Conservation (phyloP, 352 stramenopile species). For the Globisporangium radiosum region DNA sequence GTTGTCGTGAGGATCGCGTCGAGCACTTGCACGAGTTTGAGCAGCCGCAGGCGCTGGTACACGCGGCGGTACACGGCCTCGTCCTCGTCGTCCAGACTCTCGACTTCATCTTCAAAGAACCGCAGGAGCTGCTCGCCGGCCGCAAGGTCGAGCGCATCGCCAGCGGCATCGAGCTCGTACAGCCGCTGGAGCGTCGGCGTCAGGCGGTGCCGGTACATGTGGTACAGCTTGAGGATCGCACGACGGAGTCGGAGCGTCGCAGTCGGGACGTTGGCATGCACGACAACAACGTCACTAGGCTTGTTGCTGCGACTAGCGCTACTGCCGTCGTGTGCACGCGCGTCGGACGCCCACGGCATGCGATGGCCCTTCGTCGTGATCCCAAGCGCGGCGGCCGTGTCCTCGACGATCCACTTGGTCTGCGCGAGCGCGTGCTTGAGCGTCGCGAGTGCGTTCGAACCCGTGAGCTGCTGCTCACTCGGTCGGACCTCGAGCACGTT, state of each 20-base stretch:
- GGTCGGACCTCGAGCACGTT: slow-evolving; percentile 3
- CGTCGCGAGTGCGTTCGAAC: slow-evolving; percentile 20
- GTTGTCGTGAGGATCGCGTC: slow-evolving; percentile 56
- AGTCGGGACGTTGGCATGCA: slow-evolving; percentile 43
- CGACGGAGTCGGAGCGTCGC: slow-evolving; percentile 42
- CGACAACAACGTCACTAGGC: slow-evolving; percentile 22
- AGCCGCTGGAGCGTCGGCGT: slow-evolving; percentile 48
- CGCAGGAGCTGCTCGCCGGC: slow-evolving; percentile 32
- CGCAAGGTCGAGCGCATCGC: slow-evolving; percentile 27
- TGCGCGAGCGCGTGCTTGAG: slow-evolving; percentile 31
- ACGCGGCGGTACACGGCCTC: slow-evolving; percentile 38
- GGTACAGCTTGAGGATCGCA: slow-evolving; percentile 51
- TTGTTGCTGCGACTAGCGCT: not conserved
- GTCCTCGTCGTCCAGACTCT: slow-evolving; percentile 57
- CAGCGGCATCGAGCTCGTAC: slow-evolving; percentile 40
- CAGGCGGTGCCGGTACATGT: slow-evolving; percentile 38
- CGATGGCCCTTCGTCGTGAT: slow-evolving; percentile 25
- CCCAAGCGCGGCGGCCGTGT: slow-evolving; percentile 40
- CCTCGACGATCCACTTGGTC: slow-evolving; percentile 45
- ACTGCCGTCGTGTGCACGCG: slow-evolving; percentile 7
- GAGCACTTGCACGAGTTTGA: slow-evolving; percentile 50
- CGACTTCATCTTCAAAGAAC: slow-evolving; percentile 65
- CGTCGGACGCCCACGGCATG: slow-evolving; percentile 42
- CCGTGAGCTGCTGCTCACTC: slow-evolving; percentile 6
- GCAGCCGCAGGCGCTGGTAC: slow-evolving; percentile 43